These are phyloP conservation scores for Mariannaea sp. DNA, from an alignment of 2,329 filamentous ascomycete genomes.

Conservation along the genomic window DNA sequence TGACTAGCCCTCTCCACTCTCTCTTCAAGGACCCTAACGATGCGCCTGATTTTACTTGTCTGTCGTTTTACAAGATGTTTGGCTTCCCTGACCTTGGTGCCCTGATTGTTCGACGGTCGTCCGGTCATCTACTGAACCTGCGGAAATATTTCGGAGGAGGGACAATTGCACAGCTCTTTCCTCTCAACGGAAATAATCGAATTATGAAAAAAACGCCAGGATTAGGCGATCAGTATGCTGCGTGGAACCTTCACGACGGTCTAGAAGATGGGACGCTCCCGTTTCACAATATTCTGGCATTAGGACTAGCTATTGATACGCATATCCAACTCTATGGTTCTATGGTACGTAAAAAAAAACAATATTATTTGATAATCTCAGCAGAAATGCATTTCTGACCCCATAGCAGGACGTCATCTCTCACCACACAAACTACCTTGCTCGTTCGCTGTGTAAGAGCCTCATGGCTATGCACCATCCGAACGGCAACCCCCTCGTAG, in stretches of 20 bases:
- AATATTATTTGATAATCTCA: too few relatives aligned
- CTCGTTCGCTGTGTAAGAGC: conserved; percentile 52
- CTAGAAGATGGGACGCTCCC: conserved; percentile 71
- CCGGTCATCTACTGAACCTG: conserved; percentile 58
- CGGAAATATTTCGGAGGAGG: conserved; percentile 71
- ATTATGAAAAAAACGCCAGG: conserved; percentile 47
- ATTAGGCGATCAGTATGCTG: conserved; percentile 41
- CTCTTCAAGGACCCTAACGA: conserved; percentile 54
- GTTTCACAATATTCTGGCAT: conserved; percentile 67
- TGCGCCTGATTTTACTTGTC: conserved; percentile 64
- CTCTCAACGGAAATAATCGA: conserved; percentile 30
- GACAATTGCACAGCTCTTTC: conserved; percentile 62
- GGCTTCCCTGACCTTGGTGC: conserved; percentile 69
- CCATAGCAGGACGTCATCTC: conserved; percentile 53
- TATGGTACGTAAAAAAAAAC: conserved; percentile 46
- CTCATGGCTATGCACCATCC: conserved; percentile 55
- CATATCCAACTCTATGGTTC: conserved; percentile 61
- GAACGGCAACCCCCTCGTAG: conserved; percentile 57
- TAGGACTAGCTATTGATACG: conserved; percentile 62
- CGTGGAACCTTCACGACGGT: conserved; percentile 58
- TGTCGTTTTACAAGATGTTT: conserved; percentile 71
- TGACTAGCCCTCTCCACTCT: conserved; percentile 60
- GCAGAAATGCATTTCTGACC: not conserved
- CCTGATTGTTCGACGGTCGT: conserved; percentile 60
- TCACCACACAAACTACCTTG: conserved; percentile 60